Evolutionary conservation across 176 grass and related monocot genomes (phyloP).

Genomic region (Ampelocalamus luodianensis): DNA sequence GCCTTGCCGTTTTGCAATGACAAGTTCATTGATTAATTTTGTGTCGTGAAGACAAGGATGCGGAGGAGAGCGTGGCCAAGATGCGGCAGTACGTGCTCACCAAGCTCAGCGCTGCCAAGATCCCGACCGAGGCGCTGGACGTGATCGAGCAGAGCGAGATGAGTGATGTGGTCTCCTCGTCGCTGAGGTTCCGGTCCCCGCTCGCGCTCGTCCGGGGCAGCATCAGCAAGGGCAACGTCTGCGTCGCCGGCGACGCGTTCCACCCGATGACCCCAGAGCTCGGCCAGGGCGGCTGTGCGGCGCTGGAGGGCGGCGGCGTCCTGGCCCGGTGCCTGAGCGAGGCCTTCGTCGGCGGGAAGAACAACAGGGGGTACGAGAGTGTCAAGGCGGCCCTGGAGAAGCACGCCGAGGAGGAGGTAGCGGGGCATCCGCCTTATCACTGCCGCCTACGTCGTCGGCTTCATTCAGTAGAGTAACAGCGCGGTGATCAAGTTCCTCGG

Average conservation of each 20-base stretch:
- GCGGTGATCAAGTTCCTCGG: conserved; percentile 47
- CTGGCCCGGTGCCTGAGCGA: conserved; percentile 68
- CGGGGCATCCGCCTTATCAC: conserved; percentile 51
- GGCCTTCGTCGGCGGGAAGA: neutral
- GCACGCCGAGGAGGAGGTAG: conserved; percentile 63
- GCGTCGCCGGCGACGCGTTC: conserved; percentile 76
- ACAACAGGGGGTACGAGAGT: neutral
- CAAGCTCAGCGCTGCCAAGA: conserved; percentile 38
- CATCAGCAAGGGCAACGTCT: conserved; percentile 63
- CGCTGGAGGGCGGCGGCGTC: conserved; percentile 77
- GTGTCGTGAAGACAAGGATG: conserved; percentile 38
- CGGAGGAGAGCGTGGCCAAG: conserved; percentile 52
- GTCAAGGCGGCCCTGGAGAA: conserved; percentile 39
- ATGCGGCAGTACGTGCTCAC: conserved; percentile 60
- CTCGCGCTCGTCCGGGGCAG: conserved; percentile 58
- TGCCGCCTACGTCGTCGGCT: conserved; percentile 49
- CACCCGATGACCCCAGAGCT: conserved; percentile 92
- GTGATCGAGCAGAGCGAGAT: conserved; percentile 72
- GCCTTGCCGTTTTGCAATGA: too few species aligned
- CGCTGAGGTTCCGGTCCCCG: conserved; percentile 69
- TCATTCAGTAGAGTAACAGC: conserved; percentile 62
- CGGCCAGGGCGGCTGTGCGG: conserved; percentile 71
- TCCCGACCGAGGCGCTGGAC: conserved; percentile 53
- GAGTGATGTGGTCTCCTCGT: conserved; percentile 59
- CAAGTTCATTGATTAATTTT: neutral